phyloP scores from a whole-genome alignment of 441 rosid species.

The Flueggea neowawraea region DNA sequence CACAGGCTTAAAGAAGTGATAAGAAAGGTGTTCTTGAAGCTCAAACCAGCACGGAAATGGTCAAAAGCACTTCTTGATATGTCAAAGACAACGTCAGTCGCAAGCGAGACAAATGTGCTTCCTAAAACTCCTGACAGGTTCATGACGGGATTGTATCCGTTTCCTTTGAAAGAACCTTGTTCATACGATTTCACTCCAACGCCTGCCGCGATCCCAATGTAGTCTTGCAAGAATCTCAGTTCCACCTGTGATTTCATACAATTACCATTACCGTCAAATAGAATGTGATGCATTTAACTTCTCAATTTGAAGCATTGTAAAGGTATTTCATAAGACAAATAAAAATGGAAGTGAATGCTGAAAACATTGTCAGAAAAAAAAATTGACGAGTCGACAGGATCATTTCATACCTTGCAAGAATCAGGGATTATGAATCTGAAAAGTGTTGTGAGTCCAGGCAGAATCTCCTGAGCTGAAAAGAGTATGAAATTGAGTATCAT shows the following conservation, averaged over 20 bases:
- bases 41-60: slow-evolving; percentile 36
- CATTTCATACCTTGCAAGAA: slow-evolving; percentile 33
- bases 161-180: slow-evolving; percentile 13
- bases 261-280: too few relatives aligned
- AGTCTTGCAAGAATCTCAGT: slow-evolving; percentile 39
- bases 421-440: slow-evolving; percentile 42
- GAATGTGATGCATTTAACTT: not conserved
- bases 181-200: slow-evolving; percentile 30
- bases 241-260: slow-evolving; percentile 34
- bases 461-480: slow-evolving; percentile 38
- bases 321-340: too few relatives aligned
- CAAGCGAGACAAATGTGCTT: slow-evolving; percentile 32
- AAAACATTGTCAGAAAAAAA: too few relatives aligned
- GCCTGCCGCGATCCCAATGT: slow-evolving; percentile 43
- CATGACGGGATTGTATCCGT: slow-evolving; percentile 29
- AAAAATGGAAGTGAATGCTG: too few relatives aligned
- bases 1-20: slow-evolving; percentile 46
- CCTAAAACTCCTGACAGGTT: slow-evolving; percentile 44
- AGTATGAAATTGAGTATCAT: not conserved
- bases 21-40: slow-evolving; percentile 33
- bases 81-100: slow-evolving; percentile 35
- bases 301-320: too few relatives aligned
- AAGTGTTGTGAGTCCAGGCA: slow-evolving; percentile 41
- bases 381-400: not conserved
- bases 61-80: slow-evolving; percentile 17